Evolutionary conservation across 2,329 filamentous ascomycete species (phyloP), one percentile per base, ranked within the genome.

Genomic region (Drechslerella dactyloides): DNA sequence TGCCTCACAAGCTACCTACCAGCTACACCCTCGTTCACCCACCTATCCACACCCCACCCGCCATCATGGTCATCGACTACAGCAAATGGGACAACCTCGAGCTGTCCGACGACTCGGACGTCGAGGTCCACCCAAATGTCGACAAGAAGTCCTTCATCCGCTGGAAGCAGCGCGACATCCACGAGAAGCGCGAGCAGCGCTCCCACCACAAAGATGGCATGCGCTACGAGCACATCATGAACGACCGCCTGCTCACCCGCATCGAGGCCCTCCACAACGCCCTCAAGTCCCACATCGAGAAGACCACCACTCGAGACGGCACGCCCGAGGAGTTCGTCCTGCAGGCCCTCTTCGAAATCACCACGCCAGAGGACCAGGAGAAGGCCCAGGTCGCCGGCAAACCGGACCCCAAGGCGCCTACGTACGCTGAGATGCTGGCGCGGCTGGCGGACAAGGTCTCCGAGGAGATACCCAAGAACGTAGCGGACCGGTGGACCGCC

Each of bases 61-160:
- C 35, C 75, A 77, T 55, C 17, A 84, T 84, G 83, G 82, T 83
- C 64, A 69, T 77, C 65, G 75, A 77, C 53, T 77, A 77, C 62
- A 75, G 74, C 44, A 77, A 77, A 69, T 77, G 76, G 74, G 74
- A 75, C 66, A 75, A 74, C 69, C 86, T 99, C 78, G 94, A 99
- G 87, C 88, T 99, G 79, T 96, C 91, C 78, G 94, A 99, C 81
- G 94, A 99, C 81, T 97, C 92, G 57, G 94, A 99, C 78, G 89
- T 99, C 77, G 94, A 99, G 82, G 94, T 97, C 57, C 94, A 99
- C 81, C 94, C 94, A 72, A 99, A 99, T 79, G 94, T 99, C 79
- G 94, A 99, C 83, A 99, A 99, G 81, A 87, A 89, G 57, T 97
- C 93, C 73, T 99, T 99, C 81, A 99, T 99, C 80, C 91, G 93